Evolutionary conservation across 345 rosid species (phyloP).

Genomic region (Iberis pinnata): DNA sequence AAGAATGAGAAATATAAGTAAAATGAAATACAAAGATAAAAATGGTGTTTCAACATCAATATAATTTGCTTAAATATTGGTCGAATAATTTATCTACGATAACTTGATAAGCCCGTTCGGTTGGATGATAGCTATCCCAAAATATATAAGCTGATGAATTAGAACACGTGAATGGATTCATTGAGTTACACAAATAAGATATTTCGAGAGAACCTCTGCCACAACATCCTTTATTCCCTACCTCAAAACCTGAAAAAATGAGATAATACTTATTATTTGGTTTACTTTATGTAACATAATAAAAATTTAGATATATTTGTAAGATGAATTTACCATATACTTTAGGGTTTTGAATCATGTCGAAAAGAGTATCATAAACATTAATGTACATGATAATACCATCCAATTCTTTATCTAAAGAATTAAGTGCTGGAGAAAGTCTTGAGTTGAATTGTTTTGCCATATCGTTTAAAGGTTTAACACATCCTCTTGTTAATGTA

Average conservation of each 20-base stretch:
- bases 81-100: neutral
- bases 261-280: neutral
- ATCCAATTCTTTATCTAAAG: conserved; percentile 4
- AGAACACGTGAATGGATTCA: conserved; percentile 29
- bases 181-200: conserved; percentile 35
- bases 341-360: conserved; percentile 33
- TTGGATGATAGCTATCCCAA: conserved; percentile 61
- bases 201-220: conserved; percentile 43
- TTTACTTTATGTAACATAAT: neutral
- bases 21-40: no score
- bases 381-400: neutral
- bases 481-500: neutral
- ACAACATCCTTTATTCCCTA: conserved; percentile 45
- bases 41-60: no score
- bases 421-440: conserved; percentile 2
- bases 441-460: conserved; percentile 14
- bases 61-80: neutral
- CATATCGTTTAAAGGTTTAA: neutral
- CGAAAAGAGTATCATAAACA: conserved; percentile 34
- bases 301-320: neutral
- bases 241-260: conserved; percentile 31
- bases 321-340: conserved; percentile 31
- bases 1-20: no score
- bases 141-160: conserved; percentile 36
- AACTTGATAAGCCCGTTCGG: conserved; percentile 40